Evolutionary conservation across 139 green algal genomes (phyloP), one percentile per base, ranked within the genome.

Genomic region (Penium margaritaceum): DNA sequence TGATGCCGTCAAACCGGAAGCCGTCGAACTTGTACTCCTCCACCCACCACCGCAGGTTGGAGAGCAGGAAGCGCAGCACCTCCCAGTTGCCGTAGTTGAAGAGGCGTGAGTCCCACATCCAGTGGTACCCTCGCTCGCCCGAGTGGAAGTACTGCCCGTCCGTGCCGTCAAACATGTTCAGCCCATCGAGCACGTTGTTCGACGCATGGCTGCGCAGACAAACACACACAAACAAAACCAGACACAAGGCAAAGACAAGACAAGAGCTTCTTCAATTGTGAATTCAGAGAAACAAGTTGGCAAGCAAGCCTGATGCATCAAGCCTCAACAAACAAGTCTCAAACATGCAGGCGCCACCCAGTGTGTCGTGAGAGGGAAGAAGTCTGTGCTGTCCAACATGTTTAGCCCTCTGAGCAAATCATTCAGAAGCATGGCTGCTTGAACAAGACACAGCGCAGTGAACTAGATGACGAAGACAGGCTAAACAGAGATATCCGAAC

Each of bases 91-190:
- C 91, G 73, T 98, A 98, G 88, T 98, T 96, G 89, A 98, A 98
- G 67, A 91, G 92, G 47, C 94, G 87, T 33, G 79, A 90, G 89
- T 98, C 94, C 94, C 94, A 98, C 93, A 98, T 96, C 89, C 81
- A 87, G 81, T 87, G 83, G 69, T 86, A 86, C 3, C 83, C 83
- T 14, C 67, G 63, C 6, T 57, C 57, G 4, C 81, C 81, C 17
- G 35, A 53, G 62, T 85, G 84, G 72, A 85, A 84, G 74, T 88
- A 87, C 24, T 84, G 80, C 4, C 29, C 51, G 62, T 87, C 74
- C 3, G 89, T 92, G 74, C 94, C 94, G 74, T 98, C 94, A 85
- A 97, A 98, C 87, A 94, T 96, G 88, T 96, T 97, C 86, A 98
- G 91, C 81, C 94, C 94, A 76, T 98, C 94, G 53, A 89, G 88